Conservation (phyloP, 2,329 filamentous ascomycete genomes). For the Penicillium carneum region DNA sequence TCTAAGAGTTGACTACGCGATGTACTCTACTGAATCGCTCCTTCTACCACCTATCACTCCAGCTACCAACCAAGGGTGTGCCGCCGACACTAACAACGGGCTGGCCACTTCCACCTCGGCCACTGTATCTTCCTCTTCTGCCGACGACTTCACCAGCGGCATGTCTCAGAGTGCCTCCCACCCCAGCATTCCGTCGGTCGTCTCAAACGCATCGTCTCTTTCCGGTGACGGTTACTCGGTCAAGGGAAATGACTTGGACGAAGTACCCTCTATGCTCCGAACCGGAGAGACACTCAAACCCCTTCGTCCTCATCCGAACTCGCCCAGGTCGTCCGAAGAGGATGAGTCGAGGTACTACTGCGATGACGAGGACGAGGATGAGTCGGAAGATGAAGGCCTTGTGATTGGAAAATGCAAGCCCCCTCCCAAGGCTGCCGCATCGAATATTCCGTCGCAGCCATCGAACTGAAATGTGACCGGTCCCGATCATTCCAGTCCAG, state of each 20-base stretch:
- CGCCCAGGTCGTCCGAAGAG: conserved; percentile 42
- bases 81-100: conserved; percentile 35
- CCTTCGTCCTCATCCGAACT: conserved; percentile 27
- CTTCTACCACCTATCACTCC: conserved; percentile 28
- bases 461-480: conserved; percentile 18
- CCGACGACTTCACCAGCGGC: conserved; percentile 55
- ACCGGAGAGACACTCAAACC: conserved; percentile 54
- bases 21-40: conserved; percentile 35
- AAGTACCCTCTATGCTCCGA: conserved; percentile 50
- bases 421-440: conserved; percentile 31
- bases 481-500: conserved; percentile 10
- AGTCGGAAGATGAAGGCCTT: conserved; percentile 54
- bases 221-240: conserved; percentile 48
- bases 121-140: conserved; percentile 57
- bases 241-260: conserved; percentile 40
- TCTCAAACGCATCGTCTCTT: conserved; percentile 56
- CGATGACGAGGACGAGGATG: conserved; percentile 53
- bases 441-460: conserved; percentile 20
- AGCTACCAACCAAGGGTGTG: conserved; percentile 25
- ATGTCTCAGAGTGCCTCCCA: conserved; percentile 58
- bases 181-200: conserved; percentile 56
- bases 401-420: conserved; percentile 50
- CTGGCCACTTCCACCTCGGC: conserved; percentile 50
- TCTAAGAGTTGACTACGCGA: conserved; percentile 36
- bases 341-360: conserved; percentile 52